These are phyloP conservation scores for Chrysochromulina tobinii DNA, from an alignment of 78 protist genomes.

Conservation along the genomic window DNA sequence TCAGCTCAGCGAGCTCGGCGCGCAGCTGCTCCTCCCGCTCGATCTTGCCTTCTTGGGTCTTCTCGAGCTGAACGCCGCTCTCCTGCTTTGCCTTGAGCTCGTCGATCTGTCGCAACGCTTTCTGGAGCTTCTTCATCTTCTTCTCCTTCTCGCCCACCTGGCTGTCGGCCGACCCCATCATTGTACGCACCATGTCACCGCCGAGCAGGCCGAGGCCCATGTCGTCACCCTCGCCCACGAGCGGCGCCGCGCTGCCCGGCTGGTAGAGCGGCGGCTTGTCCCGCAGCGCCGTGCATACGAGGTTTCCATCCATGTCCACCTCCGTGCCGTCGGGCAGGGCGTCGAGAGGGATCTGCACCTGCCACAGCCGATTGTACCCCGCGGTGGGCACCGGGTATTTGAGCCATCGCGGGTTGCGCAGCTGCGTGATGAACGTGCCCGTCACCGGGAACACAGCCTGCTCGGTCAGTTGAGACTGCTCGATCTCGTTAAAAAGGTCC, in stretches of 20 bases:
- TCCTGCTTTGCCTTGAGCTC: slow-evolving; percentile 4
- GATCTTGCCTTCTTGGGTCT: neutral
- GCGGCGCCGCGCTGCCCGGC: neutral
- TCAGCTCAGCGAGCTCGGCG: neutral
- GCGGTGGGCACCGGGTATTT: neutral
- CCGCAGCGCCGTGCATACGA: neutral
- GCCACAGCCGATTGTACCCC: neutral
- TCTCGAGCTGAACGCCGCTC: neutral
- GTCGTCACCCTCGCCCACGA: neutral
- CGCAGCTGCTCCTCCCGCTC: neutral
- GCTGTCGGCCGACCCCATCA: neutral
- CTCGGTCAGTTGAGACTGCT: neutral
- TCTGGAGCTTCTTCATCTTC: neutral
- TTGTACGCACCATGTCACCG: neutral
- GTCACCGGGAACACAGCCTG: neutral
- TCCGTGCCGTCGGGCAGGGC: slow-evolving; percentile 9
- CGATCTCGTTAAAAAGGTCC: neutral
- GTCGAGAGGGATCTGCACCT: neutral
- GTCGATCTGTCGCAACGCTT: slow-evolving; percentile 18
- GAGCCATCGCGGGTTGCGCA: slow-evolving; percentile 21
- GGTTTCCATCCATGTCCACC: neutral
- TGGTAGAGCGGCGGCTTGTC: neutral
- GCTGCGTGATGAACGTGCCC: neutral
- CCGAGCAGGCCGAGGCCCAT: neutral
- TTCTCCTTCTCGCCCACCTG: neutral